Evolutionary conservation across 257 asterid genomes (phyloP).

Genomic region (Penstemon newberryi): DNA sequence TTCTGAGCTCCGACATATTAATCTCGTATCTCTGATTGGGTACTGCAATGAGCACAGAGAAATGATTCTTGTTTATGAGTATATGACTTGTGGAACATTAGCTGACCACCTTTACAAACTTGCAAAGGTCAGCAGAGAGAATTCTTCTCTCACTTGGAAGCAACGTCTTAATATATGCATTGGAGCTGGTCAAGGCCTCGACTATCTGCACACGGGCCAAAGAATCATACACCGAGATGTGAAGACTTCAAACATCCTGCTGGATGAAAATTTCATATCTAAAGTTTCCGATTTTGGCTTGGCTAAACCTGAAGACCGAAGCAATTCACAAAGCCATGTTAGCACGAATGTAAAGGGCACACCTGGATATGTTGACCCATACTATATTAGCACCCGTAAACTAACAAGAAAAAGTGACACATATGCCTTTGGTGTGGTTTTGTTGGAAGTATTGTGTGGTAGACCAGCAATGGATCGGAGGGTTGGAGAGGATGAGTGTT

Average conservation of each 20-base stretch:
- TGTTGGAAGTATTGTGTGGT: conserved; percentile 50
- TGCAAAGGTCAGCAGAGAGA: background rate
- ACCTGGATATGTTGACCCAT: conserved; percentile 52
- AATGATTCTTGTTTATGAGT: conserved; percentile 49
- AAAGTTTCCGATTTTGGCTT: conserved; percentile 68
- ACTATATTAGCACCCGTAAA: conserved; percentile 42
- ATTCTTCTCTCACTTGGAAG: conserved; percentile 40
- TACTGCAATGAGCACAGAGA: conserved; percentile 51
- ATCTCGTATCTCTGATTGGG: conserved; percentile 55
- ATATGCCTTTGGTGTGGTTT: conserved; percentile 59
- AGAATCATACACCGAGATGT: conserved; percentile 57
- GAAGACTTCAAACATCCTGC: conserved; percentile 55
- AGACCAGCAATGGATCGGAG: conserved; percentile 45
- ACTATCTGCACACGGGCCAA: conserved; percentile 50
- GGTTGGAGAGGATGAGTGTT: conserved; percentile 33
- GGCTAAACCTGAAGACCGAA: conserved; percentile 49
- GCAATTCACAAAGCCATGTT: conserved; percentile 39
- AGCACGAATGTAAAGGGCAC: conserved; percentile 60
- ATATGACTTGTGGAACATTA: conserved; percentile 45
- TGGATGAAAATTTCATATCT: conserved; percentile 49
- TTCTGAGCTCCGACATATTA: conserved; percentile 44
- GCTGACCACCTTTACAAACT: conserved; percentile 46
- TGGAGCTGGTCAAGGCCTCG: conserved; percentile 54
- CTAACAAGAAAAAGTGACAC: conserved; percentile 50
- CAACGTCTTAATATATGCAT: conserved; percentile 42